These are phyloP conservation scores for Silene vulgaris DNA, from an alignment of 179 eudicot species.

Conservation along the genomic window DNA sequence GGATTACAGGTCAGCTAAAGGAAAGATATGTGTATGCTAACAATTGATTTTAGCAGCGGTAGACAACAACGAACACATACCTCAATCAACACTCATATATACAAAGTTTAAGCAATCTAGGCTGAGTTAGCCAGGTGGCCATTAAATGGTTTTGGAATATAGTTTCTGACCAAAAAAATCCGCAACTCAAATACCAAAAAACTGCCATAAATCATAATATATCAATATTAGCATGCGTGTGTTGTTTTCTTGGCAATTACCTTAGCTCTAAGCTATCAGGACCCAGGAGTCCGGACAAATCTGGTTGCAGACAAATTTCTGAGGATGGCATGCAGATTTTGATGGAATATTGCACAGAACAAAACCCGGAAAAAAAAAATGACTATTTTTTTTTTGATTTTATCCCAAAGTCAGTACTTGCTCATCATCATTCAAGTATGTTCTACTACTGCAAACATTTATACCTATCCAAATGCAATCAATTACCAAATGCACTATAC, in stretches of 20 bases:
- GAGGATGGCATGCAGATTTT: conserved; percentile 21
- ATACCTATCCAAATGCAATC: conserved; percentile 1
- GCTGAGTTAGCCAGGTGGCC: conserved; percentile 12
- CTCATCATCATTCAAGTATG: conserved; percentile 8
- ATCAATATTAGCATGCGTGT: conserved; percentile 23
- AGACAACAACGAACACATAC: conserved; percentile 11
- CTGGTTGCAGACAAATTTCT: conserved; percentile 17
- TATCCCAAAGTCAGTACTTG: not conserved
- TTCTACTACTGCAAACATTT: not conserved
- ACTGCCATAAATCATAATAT: conserved; percentile 13
- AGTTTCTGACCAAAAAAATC: conserved; percentile 22
- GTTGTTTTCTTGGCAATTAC: conserved; percentile 22
- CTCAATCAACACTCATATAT: conserved; percentile 10
- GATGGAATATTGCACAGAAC: conserved; percentile 10
- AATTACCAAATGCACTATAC: conserved; percentile 3
- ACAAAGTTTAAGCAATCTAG: not conserved
- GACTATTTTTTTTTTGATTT: no score
- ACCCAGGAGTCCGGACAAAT: conserved; percentile 19
- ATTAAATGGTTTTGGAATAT: conserved; percentile 20
- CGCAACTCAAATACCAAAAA: conserved; percentile 30
- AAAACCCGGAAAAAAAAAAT: conserved; percentile 5
- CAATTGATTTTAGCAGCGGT: conserved; percentile 2
- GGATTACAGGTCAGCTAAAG: conserved; percentile 5
- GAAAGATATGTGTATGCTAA: conserved; percentile 17
- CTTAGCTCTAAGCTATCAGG: conserved; percentile 17